Evolutionary conservation across 2,329 filamentous ascomycete genomes (phyloP).

Genomic region (Alternaria metachromatica): DNA sequence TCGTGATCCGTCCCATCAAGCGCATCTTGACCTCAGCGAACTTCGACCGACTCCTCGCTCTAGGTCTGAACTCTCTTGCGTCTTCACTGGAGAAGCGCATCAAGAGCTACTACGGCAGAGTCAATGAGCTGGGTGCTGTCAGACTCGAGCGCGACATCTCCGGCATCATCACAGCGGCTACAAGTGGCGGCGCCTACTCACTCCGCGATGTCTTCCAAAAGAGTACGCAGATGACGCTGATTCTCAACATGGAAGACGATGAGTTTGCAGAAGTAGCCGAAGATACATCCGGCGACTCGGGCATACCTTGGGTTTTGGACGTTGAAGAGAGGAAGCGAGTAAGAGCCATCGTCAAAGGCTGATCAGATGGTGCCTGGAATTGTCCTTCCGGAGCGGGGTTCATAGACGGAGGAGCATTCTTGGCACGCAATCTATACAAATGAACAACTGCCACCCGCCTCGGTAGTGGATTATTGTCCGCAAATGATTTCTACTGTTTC

Average conservation of each 20-base stretch:
- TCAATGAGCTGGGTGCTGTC: slow-evolving; percentile 82
- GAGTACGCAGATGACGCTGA: slow-evolving; percentile 80
- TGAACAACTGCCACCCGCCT: background rate
- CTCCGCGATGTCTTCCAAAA: slow-evolving; percentile 78
- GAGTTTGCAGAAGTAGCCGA: slow-evolving; percentile 81
- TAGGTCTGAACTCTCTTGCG: slow-evolving; percentile 76
- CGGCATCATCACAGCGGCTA: slow-evolving; percentile 69
- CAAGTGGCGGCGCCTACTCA: slow-evolving; percentile 74
- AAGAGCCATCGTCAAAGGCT: slow-evolving; percentile 67
- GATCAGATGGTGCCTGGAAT: background rate
- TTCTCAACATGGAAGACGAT: slow-evolving; percentile 94
- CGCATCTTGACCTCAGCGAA: slow-evolving; percentile 81
- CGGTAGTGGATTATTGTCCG: background rate
- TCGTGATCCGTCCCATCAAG: slow-evolving; percentile 81
- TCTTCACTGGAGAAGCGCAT: slow-evolving; percentile 86
- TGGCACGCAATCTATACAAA: slow-evolving; percentile 28
- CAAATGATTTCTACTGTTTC: background rate
- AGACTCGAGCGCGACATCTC: slow-evolving; percentile 84
- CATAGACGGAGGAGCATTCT: slow-evolving; percentile 4
- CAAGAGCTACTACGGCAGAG: slow-evolving; percentile 77
- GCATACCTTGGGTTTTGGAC: slow-evolving; percentile 74
- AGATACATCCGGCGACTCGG: slow-evolving; percentile 59
- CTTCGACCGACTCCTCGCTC: slow-evolving; percentile 76
- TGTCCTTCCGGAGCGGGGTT: background rate
- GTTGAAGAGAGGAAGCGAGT: slow-evolving; percentile 77